Conservation (phyloP, 768 basidiomycete species). For the Atractiella rhizophila region DNA sequence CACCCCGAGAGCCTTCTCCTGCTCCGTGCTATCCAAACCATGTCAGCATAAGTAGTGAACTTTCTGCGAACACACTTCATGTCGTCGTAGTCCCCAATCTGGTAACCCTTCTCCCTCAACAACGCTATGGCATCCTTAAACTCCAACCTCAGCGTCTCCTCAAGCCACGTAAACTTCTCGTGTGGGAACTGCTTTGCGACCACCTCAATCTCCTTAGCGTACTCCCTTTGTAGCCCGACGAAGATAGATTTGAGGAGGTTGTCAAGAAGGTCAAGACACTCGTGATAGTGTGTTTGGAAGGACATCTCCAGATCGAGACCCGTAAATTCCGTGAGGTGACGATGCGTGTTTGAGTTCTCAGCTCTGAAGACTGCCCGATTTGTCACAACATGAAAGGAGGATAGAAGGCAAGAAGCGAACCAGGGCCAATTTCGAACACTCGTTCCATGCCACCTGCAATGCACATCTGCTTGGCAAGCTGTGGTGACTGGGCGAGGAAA, state of each 20-base stretch:
- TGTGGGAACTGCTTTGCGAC: constrained; percentile 73
- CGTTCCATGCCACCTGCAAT: constrained; percentile 96
- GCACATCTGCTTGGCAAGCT: constrained; percentile 96
- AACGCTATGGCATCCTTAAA: constrained; percentile 72
- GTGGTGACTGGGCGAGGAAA: constrained; percentile 86
- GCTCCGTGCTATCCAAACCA: constrained; percentile 34
- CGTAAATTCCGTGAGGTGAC: constrained; percentile 94
- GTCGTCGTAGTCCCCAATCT: constrained; percentile 55
- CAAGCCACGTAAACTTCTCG: constrained; percentile 83
- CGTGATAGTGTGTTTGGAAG: constrained; percentile 96
- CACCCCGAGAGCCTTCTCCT: constrained; percentile 76
- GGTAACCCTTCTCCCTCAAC: constrained; percentile 60
- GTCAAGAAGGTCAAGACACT: constrained; percentile 80
- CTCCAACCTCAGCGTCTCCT: constrained; percentile 59
- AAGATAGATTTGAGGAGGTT: constrained; percentile 66
- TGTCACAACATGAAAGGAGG: too few species aligned
- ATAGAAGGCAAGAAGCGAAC: too few species aligned
- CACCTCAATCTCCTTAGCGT: constrained; percentile 53
- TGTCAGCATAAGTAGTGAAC: not conserved
- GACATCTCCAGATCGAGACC: constrained; percentile 98
- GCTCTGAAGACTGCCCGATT: too few species aligned
- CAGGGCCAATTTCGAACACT: constrained; percentile 82
- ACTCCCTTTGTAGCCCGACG: constrained; percentile 48
- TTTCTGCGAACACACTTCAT: constrained; percentile 29
- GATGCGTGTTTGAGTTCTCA: constrained; percentile 39